Evolutionary conservation across 2,329 filamentous ascomycete genomes (phyloP).

Genomic region (Fusarium continuum): DNA sequence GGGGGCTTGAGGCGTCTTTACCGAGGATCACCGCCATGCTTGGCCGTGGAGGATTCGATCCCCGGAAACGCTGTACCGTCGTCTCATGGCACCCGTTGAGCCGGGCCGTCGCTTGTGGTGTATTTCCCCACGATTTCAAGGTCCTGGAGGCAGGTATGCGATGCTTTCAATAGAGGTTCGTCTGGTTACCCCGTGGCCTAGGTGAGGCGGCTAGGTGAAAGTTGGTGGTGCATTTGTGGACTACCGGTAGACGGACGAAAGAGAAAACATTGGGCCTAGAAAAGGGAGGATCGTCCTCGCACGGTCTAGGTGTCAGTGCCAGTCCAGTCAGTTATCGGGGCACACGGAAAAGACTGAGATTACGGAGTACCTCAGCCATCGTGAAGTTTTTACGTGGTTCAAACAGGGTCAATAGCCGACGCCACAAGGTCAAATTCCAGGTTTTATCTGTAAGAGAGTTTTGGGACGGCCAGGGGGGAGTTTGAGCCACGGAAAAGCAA

Average conservation of each 20-base stretch:
- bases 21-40: slow-evolving; percentile 32
- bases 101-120: slow-evolving; percentile 20
- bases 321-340: too few species aligned
- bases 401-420: slow-evolving; percentile 41
- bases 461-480: neutral
- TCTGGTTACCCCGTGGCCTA: neutral
- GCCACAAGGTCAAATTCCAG: slow-evolving; percentile 34
- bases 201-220: neutral
- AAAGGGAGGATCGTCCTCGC: slow-evolving; percentile 33
- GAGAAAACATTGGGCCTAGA: slow-evolving; percentile 6
- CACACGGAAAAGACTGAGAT: slow-evolving; percentile 34
- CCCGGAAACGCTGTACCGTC: slow-evolving; percentile 26
- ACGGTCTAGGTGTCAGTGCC: slow-evolving; percentile 24
- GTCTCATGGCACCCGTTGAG: slow-evolving; percentile 16
- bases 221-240: slow-evolving; percentile 11
- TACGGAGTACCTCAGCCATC: slow-evolving; percentile 42
- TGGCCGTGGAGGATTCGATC: slow-evolving; percentile 25
- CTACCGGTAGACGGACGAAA: too few species aligned
- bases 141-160: neutral
- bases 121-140: slow-evolving; percentile 28
- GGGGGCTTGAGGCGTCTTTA: slow-evolving; percentile 34
- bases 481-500: slow-evolving; percentile 5
- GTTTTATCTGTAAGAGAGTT: slow-evolving; percentile 18
- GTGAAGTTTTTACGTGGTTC: slow-evolving; percentile 39
- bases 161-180: neutral